Evolutionary conservation across 2,329 filamentous ascomycete species (phyloP).

Genomic region (Fusarium abutilonis): DNA sequence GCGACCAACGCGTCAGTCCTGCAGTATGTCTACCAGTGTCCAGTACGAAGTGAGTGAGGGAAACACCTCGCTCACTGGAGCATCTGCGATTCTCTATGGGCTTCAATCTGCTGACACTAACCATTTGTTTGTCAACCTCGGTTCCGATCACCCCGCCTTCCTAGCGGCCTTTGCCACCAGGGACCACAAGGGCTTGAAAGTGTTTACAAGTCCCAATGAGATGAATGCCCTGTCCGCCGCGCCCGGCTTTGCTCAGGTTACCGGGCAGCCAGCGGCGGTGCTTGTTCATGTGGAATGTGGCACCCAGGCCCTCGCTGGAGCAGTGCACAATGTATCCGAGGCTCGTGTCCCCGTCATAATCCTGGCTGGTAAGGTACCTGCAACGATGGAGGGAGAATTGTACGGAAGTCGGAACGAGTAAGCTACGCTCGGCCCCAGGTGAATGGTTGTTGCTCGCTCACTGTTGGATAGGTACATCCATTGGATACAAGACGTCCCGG

Average conservation of each 20-base stretch:
- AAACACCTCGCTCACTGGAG: too few species aligned
- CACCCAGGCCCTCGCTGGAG: slow-evolving; percentile 41
- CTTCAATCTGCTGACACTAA: too few species aligned
- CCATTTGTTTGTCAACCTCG: slow-evolving; percentile 65
- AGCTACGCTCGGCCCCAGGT: too few species aligned
- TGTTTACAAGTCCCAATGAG: slow-evolving; percentile 48
- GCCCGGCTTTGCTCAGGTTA: slow-evolving; percentile 45
- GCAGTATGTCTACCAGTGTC: too few species aligned
- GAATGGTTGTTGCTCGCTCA: too few species aligned
- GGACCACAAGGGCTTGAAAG: slow-evolving; percentile 4
- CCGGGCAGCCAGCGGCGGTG: slow-evolving; percentile 37
- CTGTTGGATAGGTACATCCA: slow-evolving; percentile 26
- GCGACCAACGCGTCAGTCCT: too few species aligned
- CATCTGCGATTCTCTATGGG: too few species aligned
- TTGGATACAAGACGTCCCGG: slow-evolving; percentile 32
- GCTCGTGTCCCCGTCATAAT: slow-evolving; percentile 50
- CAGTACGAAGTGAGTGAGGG: too few species aligned
- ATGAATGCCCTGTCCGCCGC: slow-evolving; percentile 44
- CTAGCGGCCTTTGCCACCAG: slow-evolving; percentile 45
- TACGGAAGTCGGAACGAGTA: slow-evolving; percentile 20
- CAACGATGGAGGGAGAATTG: slow-evolving; percentile 51
- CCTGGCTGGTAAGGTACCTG: slow-evolving; percentile 56
- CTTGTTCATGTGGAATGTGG: slow-evolving; percentile 47
- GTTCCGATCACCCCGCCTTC: slow-evolving; percentile 57
- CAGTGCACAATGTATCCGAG: slow-evolving; percentile 45